phyloP scores from a whole-genome alignment of 2,329 filamentous ascomycete species.

The Aspergillus felis region DNA sequence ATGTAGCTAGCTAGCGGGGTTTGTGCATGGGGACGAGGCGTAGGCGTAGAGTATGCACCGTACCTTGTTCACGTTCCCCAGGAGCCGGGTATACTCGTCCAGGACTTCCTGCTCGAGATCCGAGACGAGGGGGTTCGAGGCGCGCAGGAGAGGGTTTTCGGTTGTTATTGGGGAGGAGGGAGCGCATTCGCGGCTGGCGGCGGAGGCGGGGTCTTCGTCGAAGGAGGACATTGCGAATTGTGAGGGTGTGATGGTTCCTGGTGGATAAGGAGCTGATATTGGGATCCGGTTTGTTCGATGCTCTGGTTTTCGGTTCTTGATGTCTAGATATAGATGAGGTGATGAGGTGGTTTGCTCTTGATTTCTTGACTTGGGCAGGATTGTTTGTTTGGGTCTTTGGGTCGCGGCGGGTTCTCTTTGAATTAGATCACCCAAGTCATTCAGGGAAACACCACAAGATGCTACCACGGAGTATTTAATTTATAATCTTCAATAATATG shows the following conservation, averaged over 20 bases:
- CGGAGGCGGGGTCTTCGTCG: slow-evolving; percentile 2
- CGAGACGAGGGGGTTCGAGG: slow-evolving; percentile 49
- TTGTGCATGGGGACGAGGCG: not conserved
- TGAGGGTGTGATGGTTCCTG: not conserved
- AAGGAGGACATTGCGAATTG: not conserved
- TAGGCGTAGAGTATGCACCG: too few relatives aligned
- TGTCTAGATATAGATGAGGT: not conserved
- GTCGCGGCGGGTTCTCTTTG: not conserved
- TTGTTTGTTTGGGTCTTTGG: not conserved
- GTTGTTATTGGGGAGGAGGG: slow-evolving; percentile 13
- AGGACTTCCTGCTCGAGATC: slow-evolving; percentile 90
- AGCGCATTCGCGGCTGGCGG: slow-evolving; percentile 11
- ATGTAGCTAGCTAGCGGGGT: not conserved
- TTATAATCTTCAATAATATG: not conserved
- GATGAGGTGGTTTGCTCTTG: not conserved
- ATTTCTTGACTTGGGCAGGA: not conserved
- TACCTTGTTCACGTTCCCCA: slow-evolving; percentile 89
- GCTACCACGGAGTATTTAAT: too few relatives aligned
- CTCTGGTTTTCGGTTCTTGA: not conserved
- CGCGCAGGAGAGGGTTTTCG: slow-evolving; percentile 35
- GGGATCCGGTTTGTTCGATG: not conserved
- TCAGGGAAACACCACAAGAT: not conserved
- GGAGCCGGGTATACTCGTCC: slow-evolving; percentile 84
- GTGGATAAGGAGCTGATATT: not conserved
- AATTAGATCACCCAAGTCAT: not conserved